These are phyloP conservation scores for Yarrowia deformans DNA, from an alignment of 805 yeast genomes.

Conservation along the genomic window DNA sequence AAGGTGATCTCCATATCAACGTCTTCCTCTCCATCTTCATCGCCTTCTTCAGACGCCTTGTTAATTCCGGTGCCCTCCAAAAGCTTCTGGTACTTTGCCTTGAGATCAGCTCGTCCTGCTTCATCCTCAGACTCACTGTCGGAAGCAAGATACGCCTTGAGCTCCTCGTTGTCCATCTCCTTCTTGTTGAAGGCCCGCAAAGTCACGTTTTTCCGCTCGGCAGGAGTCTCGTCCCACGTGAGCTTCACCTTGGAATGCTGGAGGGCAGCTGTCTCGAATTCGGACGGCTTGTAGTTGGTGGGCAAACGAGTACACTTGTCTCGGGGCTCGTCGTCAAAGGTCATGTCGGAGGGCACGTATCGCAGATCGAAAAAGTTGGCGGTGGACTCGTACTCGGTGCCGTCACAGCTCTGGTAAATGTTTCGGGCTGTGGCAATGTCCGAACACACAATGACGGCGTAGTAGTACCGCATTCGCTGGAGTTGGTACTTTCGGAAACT, in stretches of 20 bases:
- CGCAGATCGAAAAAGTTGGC: conserved; percentile 93
- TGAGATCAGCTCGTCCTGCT: conserved; percentile 49
- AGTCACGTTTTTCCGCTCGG: conserved; percentile 78
- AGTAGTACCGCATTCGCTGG: conserved; percentile 89
- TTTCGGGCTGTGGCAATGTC: conserved; percentile 69
- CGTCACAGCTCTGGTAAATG: conserved; percentile 89
- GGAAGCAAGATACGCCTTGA: conserved; percentile 75
- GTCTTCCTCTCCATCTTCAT: conserved; percentile 47
- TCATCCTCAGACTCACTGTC: conserved; percentile 65
- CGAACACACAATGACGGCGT: conserved; percentile 89
- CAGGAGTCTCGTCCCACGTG: conserved; percentile 99
- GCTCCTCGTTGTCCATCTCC: conserved; percentile 56
- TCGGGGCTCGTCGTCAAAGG: conserved; percentile 76
- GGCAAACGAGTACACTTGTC: conserved; percentile 80
- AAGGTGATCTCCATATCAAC: conserved; percentile 96
- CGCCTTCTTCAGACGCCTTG: conserved; percentile 17
- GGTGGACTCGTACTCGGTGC: conserved; percentile 93
- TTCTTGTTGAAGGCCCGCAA: conserved; percentile 83
- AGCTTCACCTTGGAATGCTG: conserved; percentile 95
- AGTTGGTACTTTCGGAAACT: conserved; percentile 88
- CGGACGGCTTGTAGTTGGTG: conserved; percentile 75
- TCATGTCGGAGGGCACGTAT: conserved; percentile 92
- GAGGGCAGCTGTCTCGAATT: conserved; percentile 91
- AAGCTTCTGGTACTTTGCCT: conserved; percentile 68
- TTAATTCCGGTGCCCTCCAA: conserved; percentile 42